Base-by-base conservation (phyloP, 2,329 filamentous ascomycete genomes). In the Verticillium dahliae region DNA sequence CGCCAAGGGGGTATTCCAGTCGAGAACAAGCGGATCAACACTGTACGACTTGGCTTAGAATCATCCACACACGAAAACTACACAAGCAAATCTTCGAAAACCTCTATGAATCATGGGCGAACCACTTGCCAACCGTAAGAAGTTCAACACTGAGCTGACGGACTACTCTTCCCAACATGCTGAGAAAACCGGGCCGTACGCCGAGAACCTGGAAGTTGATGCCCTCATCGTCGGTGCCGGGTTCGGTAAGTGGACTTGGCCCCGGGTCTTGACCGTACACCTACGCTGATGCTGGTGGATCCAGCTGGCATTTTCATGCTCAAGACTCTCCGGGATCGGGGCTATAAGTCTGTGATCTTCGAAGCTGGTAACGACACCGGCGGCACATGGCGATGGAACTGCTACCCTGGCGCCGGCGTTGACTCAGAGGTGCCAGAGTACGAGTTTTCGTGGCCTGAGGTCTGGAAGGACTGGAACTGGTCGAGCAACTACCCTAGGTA, bases 391-490 rank as follows among this genome's bases (percentile, higher is more conserved):
- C 71, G 77, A 54, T 85, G 78, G 80, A 85, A 85, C 69, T 76
- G 77, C 65, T 86, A 85, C 65, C 83, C 81, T 0, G 83, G 82
- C 0, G 78, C 81, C 1, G 71, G 75, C 0, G 81, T 85, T 2
- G 85, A 87, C 70, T 81, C 78, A 0, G 78, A 82, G 60, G 75
- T 81, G 2, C 81, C 82, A 0, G 74, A 79, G 60, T 86, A 86
- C 62, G 77, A 85, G 65, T 80, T 81, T 60, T 81, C 77, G 1
- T 80, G 78, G 68, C 81, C 81, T 9, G 78, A 81, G 62, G 74
- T 80, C 1, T 82, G 74, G 68, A 75, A 83, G 69, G 79, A 79
- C 3, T 88, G 84, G 84, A 84, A 75, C 39, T 89, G 84, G 81
- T 73, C 75, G 0, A 78, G 70, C 63, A 79, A 80, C 61, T 86